phyloP scores from a whole-genome alignment of 1,284 basidiomycete species.

The Chalciporus sp. region DNA sequence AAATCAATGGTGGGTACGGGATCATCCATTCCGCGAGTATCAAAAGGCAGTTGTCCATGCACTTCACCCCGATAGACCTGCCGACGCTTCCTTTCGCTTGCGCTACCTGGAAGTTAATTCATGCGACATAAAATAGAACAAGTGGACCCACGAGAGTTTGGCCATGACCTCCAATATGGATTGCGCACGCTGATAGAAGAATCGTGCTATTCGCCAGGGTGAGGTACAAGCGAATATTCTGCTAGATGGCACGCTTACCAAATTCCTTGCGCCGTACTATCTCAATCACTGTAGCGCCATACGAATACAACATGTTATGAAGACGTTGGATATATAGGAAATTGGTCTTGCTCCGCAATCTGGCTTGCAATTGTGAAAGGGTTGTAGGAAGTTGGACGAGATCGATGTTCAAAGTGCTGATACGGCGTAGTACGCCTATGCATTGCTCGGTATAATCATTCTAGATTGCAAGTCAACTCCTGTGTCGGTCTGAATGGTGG shows the following conservation, averaged over 20 bases:
- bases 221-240: slow-evolving; percentile 2
- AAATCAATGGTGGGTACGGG: slow-evolving; percentile 78
- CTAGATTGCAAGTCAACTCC: slow-evolving; percentile 41
- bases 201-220: slow-evolving; percentile 50
- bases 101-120: slow-evolving; percentile 40
- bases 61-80: slow-evolving; percentile 79
- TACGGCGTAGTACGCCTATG: slow-evolving; percentile 65
- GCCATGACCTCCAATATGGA: slow-evolving; percentile 83
- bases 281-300: slow-evolving; percentile 91
- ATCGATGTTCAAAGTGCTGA: slow-evolving; percentile 75
- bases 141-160: slow-evolving; percentile 65
- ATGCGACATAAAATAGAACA: background rate
- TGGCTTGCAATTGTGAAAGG: slow-evolving; percentile 65
- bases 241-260: slow-evolving; percentile 43
- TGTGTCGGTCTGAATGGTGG: background rate
- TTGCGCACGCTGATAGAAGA: slow-evolving; percentile 79
- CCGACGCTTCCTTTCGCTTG: slow-evolving; percentile 74
- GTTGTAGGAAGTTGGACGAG: slow-evolving; percentile 69
- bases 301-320: slow-evolving; percentile 90
- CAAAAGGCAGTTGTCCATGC: slow-evolving; percentile 80
- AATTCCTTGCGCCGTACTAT: slow-evolving; percentile 90
- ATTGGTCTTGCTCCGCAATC: slow-evolving; percentile 74
- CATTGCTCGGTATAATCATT: slow-evolving; percentile 78
- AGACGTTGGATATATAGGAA: slow-evolving; percentile 90
- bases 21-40: slow-evolving; percentile 74